Conservation (phyloP, 78 protist species). For the Dictyostelium brefeldianum region DNA sequence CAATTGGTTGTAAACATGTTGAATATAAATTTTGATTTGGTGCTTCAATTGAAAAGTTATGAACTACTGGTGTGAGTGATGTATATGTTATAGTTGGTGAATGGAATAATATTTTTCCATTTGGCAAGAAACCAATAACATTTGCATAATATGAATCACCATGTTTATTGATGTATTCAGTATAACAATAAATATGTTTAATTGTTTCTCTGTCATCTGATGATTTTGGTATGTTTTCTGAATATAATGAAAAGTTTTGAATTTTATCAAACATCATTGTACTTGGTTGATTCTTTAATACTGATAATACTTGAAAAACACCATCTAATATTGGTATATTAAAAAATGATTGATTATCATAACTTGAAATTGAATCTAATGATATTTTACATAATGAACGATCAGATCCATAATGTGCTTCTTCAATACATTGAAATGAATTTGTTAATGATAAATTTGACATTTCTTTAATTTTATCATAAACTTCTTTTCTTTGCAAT, state of each 20-base stretch:
- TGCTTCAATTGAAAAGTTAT: background rate
- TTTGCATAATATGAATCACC: background rate
- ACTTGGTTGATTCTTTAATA: constrained; percentile 21
- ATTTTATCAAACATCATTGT: constrained; percentile 22
- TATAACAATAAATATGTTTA: constrained; percentile 13
- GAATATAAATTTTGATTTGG: background rate
- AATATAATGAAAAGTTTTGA: background rate
- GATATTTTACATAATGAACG: background rate
- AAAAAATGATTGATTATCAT: background rate
- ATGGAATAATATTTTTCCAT: constrained; percentile 10
- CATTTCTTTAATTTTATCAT: background rate
- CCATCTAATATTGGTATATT: background rate
- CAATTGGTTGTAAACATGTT: background rate
- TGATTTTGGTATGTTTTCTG: constrained; percentile 7
- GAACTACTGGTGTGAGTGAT: background rate
- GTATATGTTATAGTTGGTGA: background rate
- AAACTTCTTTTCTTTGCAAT: background rate
- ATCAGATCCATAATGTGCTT: background rate
- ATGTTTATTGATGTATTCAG: too few species aligned
- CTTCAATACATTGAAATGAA: constrained; percentile 12
- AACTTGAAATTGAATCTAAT: background rate
- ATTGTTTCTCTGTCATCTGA: background rate
- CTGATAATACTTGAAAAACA: background rate
- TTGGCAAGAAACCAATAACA: background rate
- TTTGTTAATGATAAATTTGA: background rate